A percentile compares a stretch with the other conserved stretches of the same genome.
phyloP scores from a whole-genome alignment of 495 filamentous ascomycete species.

The Hypoxylon perforatum region DNA sequence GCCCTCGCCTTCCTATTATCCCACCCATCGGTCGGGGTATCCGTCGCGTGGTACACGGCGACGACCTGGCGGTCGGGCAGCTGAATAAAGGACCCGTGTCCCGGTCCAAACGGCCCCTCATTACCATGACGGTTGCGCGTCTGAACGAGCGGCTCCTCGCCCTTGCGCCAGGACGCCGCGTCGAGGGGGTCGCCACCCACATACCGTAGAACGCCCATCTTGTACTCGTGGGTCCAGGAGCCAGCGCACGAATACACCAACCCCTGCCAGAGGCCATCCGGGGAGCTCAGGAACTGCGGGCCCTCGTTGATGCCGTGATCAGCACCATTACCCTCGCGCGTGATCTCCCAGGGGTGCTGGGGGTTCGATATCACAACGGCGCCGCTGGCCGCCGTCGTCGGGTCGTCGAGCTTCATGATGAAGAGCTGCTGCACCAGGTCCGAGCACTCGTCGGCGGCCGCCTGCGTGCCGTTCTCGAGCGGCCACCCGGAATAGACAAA shows the following conservation, averaged over 20 bases:
- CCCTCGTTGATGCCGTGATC: conserved; percentile 48
- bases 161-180: conserved; percentile 43
- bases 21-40: conserved; percentile 45
- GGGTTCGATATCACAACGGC: conserved; percentile 37
- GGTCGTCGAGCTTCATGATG: conserved; percentile 40
- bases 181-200: conserved; percentile 44
- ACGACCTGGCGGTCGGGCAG: conserved; percentile 35
- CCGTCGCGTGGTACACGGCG: conserved; percentile 47
- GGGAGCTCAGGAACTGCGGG: conserved; percentile 45
- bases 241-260: conserved; percentile 43
- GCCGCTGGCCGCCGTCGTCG: conserved; percentile 31
- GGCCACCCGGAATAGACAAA: conserved; percentile 49
- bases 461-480: conserved; percentile 17
- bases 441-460: conserved; percentile 8
- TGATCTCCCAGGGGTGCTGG: conserved; percentile 44
- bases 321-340: conserved; percentile 38
- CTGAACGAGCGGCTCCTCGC: conserved; percentile 42
- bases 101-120: conserved; percentile 41
- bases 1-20: conserved; percentile 41
- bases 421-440: conserved; percentile 44
- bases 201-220: conserved; percentile 45
- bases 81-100: conserved; percentile 43
- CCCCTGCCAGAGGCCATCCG: conserved; percentile 43
- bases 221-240: conserved; percentile 49
- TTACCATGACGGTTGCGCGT: conserved; percentile 16